Base-by-base conservation (phyloP, 139 green algal genomes). In the Chlamydomonas urium region DNA sequence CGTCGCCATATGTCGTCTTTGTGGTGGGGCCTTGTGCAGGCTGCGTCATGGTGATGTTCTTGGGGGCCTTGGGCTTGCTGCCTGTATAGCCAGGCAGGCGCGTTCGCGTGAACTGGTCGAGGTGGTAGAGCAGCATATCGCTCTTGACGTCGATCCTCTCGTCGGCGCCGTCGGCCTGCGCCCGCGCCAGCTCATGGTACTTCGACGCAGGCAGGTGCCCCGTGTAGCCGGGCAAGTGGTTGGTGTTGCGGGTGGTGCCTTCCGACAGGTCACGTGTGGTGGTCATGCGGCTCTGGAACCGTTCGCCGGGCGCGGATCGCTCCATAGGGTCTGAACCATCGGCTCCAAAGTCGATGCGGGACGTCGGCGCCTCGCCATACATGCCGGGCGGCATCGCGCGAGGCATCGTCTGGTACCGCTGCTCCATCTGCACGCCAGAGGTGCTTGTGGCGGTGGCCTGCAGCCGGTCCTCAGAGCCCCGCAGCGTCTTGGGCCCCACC, bases 161-260 rank as follows among this genome's bases (percentile, higher is more conserved):
- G 29, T 77, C 70, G 1, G 76, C 72, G 14, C 65, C 75, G 19
- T 76, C 69, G 4, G 69, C 71, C 8, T 68, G 65, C 4, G 50
- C 61, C 21, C 14, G 36, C 50, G 59, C 71, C 47, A 75, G 37
- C 32, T 38, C 58, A 47, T 75, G 65, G 65, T 78, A 72, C 32
- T 29, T 36, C 8, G 72, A 77, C 5, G 78, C 72, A 24, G 83
- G 74, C 29, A 86, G 76, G 69, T 87, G 84, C 1, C 84, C 84
- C 0, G 81, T 85, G 75, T 87, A 90, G 31, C 86, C 81, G 33
- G 86, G 86, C 19, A 81, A 58, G 59, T 88, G 79, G 76, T 69
- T 68, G 1, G 71, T 72, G 48, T 75, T 76, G 31, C 80, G 68
- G 0, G 80, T 82, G 42, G 83, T 90, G 61, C 86, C 86, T 0